Evolutionary conservation across 2,329 filamentous ascomycete genomes (phyloP).

Genomic region (Apiospora aurea): DNA sequence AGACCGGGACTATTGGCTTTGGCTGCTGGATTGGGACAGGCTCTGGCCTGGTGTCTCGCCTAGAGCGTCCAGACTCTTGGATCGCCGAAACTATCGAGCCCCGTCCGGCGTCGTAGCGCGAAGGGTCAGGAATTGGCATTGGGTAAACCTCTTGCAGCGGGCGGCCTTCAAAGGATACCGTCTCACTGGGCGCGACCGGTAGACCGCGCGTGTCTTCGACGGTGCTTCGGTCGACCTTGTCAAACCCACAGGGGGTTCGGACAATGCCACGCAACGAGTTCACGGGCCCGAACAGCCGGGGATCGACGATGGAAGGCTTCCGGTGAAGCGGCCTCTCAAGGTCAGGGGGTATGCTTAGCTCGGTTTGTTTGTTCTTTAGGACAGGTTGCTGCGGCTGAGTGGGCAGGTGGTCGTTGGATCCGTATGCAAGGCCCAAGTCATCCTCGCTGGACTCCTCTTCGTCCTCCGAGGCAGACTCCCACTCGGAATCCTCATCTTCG

Average conservation of each 20-base stretch:
- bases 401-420: conserved; percentile 41
- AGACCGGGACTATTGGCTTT: conserved; percentile 77
- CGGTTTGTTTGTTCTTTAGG: conserved; percentile 25
- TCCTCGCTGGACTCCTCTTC: conserved; percentile 51
- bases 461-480: conserved; percentile 63
- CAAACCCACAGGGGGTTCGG: conserved; percentile 63
- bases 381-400: conserved; percentile 25
- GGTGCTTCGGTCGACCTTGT: conserved; percentile 45
- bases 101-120: conserved; percentile 63
- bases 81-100: conserved; percentile 55
- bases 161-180: conserved; percentile 43
- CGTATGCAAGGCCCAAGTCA: conserved; percentile 53
- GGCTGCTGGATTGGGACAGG: conserved; percentile 83
- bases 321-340: conserved; percentile 37
- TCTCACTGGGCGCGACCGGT: conserved; percentile 45
- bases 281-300: conserved; percentile 63
- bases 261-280: conserved; percentile 67
- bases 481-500: conserved; percentile 55
- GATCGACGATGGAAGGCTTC: conserved; percentile 60
- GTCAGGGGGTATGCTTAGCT: conserved; percentile 33
- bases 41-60: conserved; percentile 56
- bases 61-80: conserved; percentile 44
- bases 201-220: conserved; percentile 45
- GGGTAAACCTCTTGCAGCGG: conserved; percentile 71
- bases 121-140: conserved; percentile 70